Percentiles rank a stretch among this genome's conserved stretches.
These are phyloP conservation scores for Globisporangium camurandrum DNA, from an alignment of 352 stramenopile species.

Conservation along the genomic window DNA sequence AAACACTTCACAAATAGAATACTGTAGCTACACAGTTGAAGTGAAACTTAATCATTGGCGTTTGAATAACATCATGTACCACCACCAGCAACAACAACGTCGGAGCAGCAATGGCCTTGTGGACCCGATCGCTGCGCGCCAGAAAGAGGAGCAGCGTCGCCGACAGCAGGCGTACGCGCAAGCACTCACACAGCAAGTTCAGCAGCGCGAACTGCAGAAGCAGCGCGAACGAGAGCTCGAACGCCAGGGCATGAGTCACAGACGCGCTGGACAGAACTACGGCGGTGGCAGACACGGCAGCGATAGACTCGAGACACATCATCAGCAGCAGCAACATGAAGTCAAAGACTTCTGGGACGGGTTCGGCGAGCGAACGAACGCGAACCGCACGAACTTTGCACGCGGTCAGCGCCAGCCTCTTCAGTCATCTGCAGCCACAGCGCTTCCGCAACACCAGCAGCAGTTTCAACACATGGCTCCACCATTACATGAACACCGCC, in stretches of 20 bases:
- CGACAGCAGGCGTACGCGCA: slow-evolving; percentile 49
- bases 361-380: slow-evolving; percentile 30
- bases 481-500: too few species aligned
- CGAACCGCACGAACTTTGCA: slow-evolving; percentile 28
- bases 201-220: slow-evolving; percentile 43
- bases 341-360: slow-evolving; percentile 29
- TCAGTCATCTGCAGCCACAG: too few species aligned
- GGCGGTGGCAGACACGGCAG: background rate
- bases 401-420: slow-evolving; percentile 24
- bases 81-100: slow-evolving; percentile 9
- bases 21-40: too few species aligned
- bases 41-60: too few species aligned
- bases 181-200: slow-evolving; percentile 47
- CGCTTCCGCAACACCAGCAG: slow-evolving; percentile 12
- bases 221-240: slow-evolving; percentile 28
- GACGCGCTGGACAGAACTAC: background rate
- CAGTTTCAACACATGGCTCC: background rate
- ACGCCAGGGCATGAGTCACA: slow-evolving; percentile 10
- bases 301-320: background rate
- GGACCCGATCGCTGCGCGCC: slow-evolving; percentile 13
- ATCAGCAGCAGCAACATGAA: background rate
- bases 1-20: too few species aligned
- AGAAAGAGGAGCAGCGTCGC: slow-evolving; percentile 46
- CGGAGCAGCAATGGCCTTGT: background rate
- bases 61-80: slow-evolving; percentile 10